Base-by-base conservation (phyloP, 2,329 filamentous ascomycete species). In the Colletotrichum horii region DNA sequence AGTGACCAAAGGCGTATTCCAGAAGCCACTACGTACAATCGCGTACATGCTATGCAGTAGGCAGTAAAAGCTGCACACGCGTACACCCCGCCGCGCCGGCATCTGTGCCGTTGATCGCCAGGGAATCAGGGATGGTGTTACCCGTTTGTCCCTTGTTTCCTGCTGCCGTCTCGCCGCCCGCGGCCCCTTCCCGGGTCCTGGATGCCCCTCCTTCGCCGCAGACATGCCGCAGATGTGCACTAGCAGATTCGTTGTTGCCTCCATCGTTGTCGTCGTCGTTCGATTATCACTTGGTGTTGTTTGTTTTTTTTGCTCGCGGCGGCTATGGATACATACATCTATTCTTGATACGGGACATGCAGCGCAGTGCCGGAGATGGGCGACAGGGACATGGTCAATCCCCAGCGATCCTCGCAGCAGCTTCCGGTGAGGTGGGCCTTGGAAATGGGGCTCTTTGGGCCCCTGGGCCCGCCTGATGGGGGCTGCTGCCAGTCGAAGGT, bases 391-490 rank as follows among this genome's bases (percentile, higher is more conserved):
- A 64, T 24, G 34, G 74, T 30, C 64, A 48, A 69, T 76, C 70
- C 70, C 74, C 74, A 76, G 70, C 58, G 74, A 74, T 74, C 74
- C 70, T 73, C 48, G 64, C 73, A 75, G 70, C 70, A 73, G 64
- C 70, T 74, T 74, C 64, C 74, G 64, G 70, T 73, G 65, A 32
- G 64, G 74, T 74, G 74, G 74, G 22, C 38, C 65, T n/a, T 60
- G 22, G 8, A 8, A 38, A 52, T 55, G 70, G 70, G 56, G 64
- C 65, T 55, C 61, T 66, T 38, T 65, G 64, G 56, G 64, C 65
- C 36, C 61, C 43, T 38, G 48, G 62, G 4, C 67, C 28, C 61
- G 65, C 58, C 24, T 2, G 67, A 12, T 22, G 60, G 15, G 34
- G 14, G 30, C 19, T 19, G 48, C 26, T 55, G 36, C 38, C 26